Evolutionary conservation across 2,329 filamentous ascomycete species (phyloP), one percentile per base, ranked within the genome.

Genomic region (Curvularia sp.): DNA sequence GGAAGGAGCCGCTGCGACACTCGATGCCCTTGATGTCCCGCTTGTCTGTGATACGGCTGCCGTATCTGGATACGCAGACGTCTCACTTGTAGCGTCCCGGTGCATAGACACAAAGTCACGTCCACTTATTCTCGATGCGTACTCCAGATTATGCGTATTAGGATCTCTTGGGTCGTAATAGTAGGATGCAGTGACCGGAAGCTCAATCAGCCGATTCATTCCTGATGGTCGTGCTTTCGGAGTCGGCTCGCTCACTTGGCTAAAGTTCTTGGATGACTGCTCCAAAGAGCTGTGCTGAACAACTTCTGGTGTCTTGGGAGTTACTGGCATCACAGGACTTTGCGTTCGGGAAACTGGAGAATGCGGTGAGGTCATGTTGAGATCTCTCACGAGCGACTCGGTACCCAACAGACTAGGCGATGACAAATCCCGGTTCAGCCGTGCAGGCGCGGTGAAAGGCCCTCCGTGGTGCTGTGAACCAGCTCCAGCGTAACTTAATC

Each of bases 351-450:
- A 81, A 30, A 68, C 70, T 5, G 73, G 73, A 9, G 75, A 80
- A 18, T 75, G 70, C 8, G 78, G 78, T 6, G 80, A 82, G 26
- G 77, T 76, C 79, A 83, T 82, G 57, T 82, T 79, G 60, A 84
- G 65, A 18, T 82, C 81, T 38, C 80, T 75, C 24, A 84, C 78
- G 61, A 82, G 65, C 4, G 80, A 80, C 55, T 83, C 81, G 3
- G 81, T 77, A 7, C 81, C 81, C 10, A 79, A 63, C n/a, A 83
- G 72, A 65, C 81, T 83, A 1, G 77, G 58, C 10, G 73, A 75
- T 8, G 73, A 73, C 20, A 73, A 58, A 5, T 61, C 63, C n/a
- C 64, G 63, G 22, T 75, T 65, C 5, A 72, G 59, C 22, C 67
- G 65, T 3, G 67, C 57, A 30, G 63, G 60, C 8, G 63, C 63